phyloP scores from a whole-genome alignment of 495 filamentous ascomycete species.

The Penicillium fimorum region DNA sequence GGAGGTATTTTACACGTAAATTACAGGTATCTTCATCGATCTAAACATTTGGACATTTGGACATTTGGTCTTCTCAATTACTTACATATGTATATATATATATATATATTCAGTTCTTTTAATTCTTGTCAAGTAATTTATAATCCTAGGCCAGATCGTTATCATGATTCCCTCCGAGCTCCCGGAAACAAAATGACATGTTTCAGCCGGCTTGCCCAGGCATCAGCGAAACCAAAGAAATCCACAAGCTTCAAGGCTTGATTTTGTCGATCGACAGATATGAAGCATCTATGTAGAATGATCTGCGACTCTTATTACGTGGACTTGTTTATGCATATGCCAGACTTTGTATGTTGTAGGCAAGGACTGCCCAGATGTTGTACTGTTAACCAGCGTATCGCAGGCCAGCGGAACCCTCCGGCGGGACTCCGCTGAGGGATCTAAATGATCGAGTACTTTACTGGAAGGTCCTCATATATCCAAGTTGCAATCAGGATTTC shows the following conservation, averaged over 20 bases:
- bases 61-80: background rate
- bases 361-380: slow-evolving; percentile 4
- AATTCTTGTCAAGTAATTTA: background rate
- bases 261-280: slow-evolving; percentile 5
- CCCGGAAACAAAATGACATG: background rate
- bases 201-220: slow-evolving; percentile 7
- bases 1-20: slow-evolving; percentile 4
- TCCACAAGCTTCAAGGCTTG: slow-evolving; percentile 14
- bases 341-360: background rate
- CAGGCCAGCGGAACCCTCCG: slow-evolving; percentile 34
- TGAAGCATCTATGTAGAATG: background rate
- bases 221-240: slow-evolving; percentile 10
- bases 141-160: background rate
- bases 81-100: background rate
- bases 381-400: slow-evolving; percentile 9
- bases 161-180: slow-evolving; percentile 3
- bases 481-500: background rate
- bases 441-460: background rate
- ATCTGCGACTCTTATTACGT: background rate
- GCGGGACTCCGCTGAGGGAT: slow-evolving; percentile 37
- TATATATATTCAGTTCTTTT: background rate
- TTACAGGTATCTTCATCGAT: background rate
- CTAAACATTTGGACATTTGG: background rate
- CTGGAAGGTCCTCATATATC: background rate
- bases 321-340: background rate